Evolutionary conservation across 345 rosid genomes (phyloP).

Genomic region (Citropsis articulata): DNA sequence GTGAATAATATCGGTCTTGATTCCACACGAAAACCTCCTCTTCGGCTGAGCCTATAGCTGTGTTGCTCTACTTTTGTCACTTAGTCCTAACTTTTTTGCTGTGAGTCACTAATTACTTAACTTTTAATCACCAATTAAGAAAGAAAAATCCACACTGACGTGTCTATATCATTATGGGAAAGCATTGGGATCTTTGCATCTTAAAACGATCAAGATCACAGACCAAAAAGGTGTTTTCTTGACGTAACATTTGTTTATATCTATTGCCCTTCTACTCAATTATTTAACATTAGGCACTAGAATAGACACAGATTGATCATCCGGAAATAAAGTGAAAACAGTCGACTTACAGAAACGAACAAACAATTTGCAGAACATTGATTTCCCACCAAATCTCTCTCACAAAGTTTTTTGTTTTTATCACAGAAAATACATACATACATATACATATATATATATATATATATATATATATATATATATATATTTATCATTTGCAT

Average conservation of each 20-base stretch:
- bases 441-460: accelerated
- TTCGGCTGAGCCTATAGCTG: not conserved
- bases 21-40: not conserved
- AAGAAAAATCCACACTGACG: not conserved
- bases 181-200: constrained; percentile 3
- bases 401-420: constrained; percentile 2
- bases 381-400: constrained; percentile 11
- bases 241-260: not conserved
- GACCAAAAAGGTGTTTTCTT: constrained; percentile 12
- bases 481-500: not conserved
- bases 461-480: too few relatives aligned
- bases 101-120: constrained; percentile 14
- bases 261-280: constrained; percentile 3
- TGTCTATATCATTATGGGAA: not conserved
- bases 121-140: not conserved
- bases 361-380: constrained; percentile 19
- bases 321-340: constrained; percentile 14
- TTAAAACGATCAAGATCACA: constrained; percentile 11
- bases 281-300: constrained; percentile 22
- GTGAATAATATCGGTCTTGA: constrained; percentile 4
- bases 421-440: not conserved
- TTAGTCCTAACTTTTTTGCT: constrained; percentile 3
- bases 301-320: constrained; percentile 27
- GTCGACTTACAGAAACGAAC: not conserved
- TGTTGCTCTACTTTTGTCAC: constrained; percentile 9